Evolutionary conservation across 805 yeast species (phyloP).

Genomic region (Wickerhamomyces mucosus): DNA sequence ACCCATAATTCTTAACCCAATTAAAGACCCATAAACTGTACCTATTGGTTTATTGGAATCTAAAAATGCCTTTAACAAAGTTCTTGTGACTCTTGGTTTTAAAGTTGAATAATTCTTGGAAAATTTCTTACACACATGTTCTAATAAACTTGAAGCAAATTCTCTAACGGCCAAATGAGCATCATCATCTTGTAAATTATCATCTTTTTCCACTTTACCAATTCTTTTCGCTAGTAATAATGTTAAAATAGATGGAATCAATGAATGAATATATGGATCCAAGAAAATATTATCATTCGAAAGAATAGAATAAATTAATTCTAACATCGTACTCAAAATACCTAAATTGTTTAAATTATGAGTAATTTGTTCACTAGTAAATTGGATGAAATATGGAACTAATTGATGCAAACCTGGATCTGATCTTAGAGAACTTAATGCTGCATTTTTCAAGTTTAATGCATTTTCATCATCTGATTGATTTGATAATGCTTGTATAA

Average conservation of each 20-base stretch:
- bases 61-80: conserved; percentile 81
- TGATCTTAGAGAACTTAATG: conserved; percentile 70
- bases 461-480: conserved; percentile 35
- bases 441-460: conserved; percentile 56
- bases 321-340: conserved; percentile 74
- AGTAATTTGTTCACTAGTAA: conserved; percentile 91
- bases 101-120: conserved; percentile 82
- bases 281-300: conserved; percentile 78
- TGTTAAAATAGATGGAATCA: conserved; percentile 95
- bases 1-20: conserved; percentile 78
- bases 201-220: conserved; percentile 30
- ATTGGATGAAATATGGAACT: conserved; percentile 93
- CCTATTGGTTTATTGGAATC: conserved; percentile 79
- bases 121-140: conserved; percentile 67
- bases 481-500: conserved; percentile 65
- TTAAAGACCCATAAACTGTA: conserved; percentile 85
- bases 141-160: conserved; percentile 75
- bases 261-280: conserved; percentile 92
- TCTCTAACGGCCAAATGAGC: conserved; percentile 57
- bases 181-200: conserved; percentile 22
- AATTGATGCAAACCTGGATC: conserved; percentile 97
- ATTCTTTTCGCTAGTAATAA: conserved; percentile 79
- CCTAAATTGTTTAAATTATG: conserved; percentile 69
- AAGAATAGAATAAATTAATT: conserved; percentile 76
- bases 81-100: conserved; percentile 89